A percentile compares a stretch with the other conserved stretches of the same genome.
Evolutionary conservation across 2,329 filamentous ascomycete species (phyloP).

Genomic region (Aspergillus ustus): DNA sequence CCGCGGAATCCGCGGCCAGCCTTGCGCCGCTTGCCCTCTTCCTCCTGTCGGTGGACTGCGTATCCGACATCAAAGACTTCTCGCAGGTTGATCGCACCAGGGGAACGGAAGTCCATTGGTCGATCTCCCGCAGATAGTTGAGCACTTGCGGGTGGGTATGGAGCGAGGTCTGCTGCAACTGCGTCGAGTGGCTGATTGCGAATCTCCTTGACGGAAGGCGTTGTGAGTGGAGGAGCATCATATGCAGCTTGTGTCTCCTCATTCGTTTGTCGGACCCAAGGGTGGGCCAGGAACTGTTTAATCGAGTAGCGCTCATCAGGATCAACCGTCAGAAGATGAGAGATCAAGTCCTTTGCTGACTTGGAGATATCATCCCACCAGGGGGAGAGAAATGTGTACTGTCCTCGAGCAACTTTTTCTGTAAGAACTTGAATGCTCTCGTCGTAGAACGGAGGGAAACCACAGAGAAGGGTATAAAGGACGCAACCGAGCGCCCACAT

Average conservation of each 20-base stretch:
- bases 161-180: conserved; percentile 40
- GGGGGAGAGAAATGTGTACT: conserved; percentile 96
- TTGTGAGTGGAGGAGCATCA: conserved; percentile 74
- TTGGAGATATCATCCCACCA: conserved; percentile 99
- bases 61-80: conserved; percentile 99
- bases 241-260: conserved; percentile 69
- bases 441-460: conserved; percentile 98
- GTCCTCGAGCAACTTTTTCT: conserved; percentile 94
- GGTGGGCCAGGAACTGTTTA: conserved; percentile 88
- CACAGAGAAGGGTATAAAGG: conserved; percentile 93
- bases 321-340: conserved; percentile 90
- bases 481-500: conserved; percentile 99
- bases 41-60: conserved; percentile 93
- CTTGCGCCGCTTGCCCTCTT: conserved; percentile 90
- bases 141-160: conserved; percentile 53
- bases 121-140: conserved; percentile 63
- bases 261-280: conserved; percentile 80
- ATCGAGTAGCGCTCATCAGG: conserved; percentile 95
- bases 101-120: conserved; percentile 90
- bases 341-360: conserved; percentile 89
- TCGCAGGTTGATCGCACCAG: conserved; percentile 90
- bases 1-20: conserved; percentile 73
- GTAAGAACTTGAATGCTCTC: conserved; percentile 97
- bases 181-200: conserved; percentile 54
- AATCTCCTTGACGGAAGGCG: conserved; percentile 65